Evolutionary conservation across 306 rosid species (phyloP), one percentile per base, ranked within the genome.

Genomic region (Casuarina cunninghamiana): DNA sequence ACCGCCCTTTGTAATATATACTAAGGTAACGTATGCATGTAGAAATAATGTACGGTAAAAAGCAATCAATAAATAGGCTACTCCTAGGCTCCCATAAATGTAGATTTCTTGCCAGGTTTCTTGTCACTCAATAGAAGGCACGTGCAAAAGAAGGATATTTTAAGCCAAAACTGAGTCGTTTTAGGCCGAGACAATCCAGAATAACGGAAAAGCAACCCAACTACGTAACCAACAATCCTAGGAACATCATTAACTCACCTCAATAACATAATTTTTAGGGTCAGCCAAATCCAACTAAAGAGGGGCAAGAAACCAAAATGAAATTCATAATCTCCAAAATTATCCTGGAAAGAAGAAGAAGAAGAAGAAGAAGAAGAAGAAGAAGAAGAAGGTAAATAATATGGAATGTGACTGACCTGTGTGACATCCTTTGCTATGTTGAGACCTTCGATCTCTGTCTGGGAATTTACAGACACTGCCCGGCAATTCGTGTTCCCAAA

Each of bases 381-480:
- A 26, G 32, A 26, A 21, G 26, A 21, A 0, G 26, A 0, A 21
- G 26, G 0, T 10, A 5, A 4, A 35, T 6, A 35, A 17, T 15
- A 39, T 66, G 32, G 15, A 65, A 39, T 53, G 26, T 16, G 38
- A 32, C 51, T 5, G 15, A 88, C 91, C 93, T 93, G 93, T 35
- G 96, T 89, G 54, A 94, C 98, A 86, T 91, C 87, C 3, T 90
- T 90, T 2, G 98, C 98, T 73, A 94, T 86, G 91, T 94, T 94
- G 77, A 94, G 98, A 80, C 91, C 98, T 69, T 92, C 97, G 37
- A 83, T 75, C 48, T 79, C 86, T 7, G 93, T 87, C 69, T 79
- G 90, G 5, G 93, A 73, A 66, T 79, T 79, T 69, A 88, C 82
- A 7, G 96, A 87, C 9, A 86, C 90, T 13, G 93, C 94, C 84